Percentiles rank a stretch among this genome's conserved stretches.
phyloP scores from a whole-genome alignment of 805 yeast genomes.

The Metschnikowia santaceciliae region DNA sequence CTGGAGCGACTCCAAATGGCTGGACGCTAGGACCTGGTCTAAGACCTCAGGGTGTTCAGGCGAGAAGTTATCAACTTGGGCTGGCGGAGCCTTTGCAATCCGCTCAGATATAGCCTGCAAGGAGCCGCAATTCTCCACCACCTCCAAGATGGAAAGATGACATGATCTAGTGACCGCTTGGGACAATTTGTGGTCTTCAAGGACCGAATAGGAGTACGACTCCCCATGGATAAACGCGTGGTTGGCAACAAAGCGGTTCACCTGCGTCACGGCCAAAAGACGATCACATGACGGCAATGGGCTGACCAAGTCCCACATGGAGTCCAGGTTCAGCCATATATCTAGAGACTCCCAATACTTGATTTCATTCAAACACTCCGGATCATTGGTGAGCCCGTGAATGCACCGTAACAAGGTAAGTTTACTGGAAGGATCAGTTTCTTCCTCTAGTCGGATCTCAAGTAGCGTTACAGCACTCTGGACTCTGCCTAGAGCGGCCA shows the following conservation, averaged over 20 bases:
- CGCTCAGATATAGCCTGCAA: neutral
- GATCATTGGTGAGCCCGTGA: conserved; percentile 3
- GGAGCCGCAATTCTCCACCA: conserved; percentile 1
- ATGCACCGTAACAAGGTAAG: conserved; percentile 6
- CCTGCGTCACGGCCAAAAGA: neutral
- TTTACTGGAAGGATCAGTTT: conserved; percentile 4
- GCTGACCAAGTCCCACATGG: neutral
- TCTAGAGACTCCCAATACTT: conserved; percentile 9
- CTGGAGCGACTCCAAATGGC: neutral
- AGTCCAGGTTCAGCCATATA: neutral
- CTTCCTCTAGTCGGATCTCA: conserved; percentile 5
- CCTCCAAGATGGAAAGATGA: neutral
- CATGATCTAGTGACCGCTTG: neutral
- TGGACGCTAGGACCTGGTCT: neutral
- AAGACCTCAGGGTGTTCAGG: neutral
- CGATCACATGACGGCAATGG: neutral
- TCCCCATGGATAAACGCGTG: conserved; percentile 6
- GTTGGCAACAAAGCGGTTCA: neutral
- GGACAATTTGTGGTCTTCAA: neutral
- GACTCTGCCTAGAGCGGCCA: conserved; percentile 11
- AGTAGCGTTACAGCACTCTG: conserved; percentile 9
- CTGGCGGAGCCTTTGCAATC: neutral
- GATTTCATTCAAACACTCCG: neutral
- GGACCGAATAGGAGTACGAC: conserved; percentile 5
- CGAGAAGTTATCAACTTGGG: neutral